Base-by-base conservation (phyloP, 2,329 filamentous ascomycete species). In the Bipolaris zeicola region DNA sequence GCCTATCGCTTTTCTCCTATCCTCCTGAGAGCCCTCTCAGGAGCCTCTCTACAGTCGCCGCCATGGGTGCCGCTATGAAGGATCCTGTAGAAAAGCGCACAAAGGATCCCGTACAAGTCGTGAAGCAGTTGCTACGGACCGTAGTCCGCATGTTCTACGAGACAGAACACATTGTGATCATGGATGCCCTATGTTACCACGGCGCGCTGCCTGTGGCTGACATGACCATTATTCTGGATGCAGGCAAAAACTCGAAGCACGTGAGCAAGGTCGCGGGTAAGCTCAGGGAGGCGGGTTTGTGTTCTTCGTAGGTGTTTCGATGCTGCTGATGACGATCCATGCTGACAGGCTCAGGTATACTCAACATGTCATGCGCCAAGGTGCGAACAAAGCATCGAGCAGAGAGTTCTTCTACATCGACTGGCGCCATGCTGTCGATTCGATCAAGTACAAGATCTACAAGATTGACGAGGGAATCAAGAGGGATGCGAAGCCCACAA, bases 381-480 rank as follows among this genome's bases (percentile, higher is more conserved):
- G 91, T 49, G 90, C 92, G 57, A 89, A 90, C 55, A 88, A 92
- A 50, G 89, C 91, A 5, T 88, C 90, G 64, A 92, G 89, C 72
- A 87, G 91, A 68, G 96, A 94, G 61, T 99, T 96, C 83, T 99
- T 96, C 80, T 99, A 91, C 78, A 94, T 99, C 74, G 93, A 97
- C 74, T 96, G 96, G 71, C 91, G 95, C 57, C 90, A 91, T 55
- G 92, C 94, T 34, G 92, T 99, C 70, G 95, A 99, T 78, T 92
- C 91, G 46, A 96, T 96, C 78, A 99, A 99, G 77, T 99, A 90
- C 85, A 89, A 91, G 61, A 87, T 96, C 49, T 93, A 94, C 72
- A 89, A 89, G 54, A 87, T 98, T 66, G 92, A 93, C 65, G 93
- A 94, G 74, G 87, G 89, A 52, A 92, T 98, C 57, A 93, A 97